These are phyloP conservation scores for Hymenoscyphus repandus DNA, from an alignment of 2,329 filamentous ascomycete species.

Conservation along the genomic window DNA sequence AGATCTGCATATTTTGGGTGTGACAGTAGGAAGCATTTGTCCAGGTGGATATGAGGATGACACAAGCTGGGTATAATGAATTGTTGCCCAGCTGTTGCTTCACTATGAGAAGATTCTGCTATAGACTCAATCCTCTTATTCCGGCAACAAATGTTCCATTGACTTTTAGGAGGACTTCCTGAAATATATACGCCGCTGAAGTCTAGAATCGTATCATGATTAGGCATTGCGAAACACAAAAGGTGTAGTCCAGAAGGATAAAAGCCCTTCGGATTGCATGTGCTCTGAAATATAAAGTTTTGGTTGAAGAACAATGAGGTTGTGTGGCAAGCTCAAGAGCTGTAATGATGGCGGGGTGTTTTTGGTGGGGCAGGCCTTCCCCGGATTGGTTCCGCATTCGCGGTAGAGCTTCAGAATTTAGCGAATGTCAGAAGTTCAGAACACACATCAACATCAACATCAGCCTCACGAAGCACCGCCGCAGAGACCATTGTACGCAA, in stretches of 20 bases:
- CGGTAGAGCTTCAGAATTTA: neutral
- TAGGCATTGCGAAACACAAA: too few species aligned
- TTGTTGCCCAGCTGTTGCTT: constrained; percentile 4
- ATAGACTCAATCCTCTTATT: constrained; percentile 28
- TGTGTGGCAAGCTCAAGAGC: neutral
- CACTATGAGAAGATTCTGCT: constrained; percentile 15
- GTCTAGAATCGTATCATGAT: neutral
- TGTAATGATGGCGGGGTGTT: neutral
- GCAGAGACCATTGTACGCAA: constrained; percentile 10
- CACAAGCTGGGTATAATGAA: constrained; percentile 54
- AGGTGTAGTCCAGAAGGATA: too few species aligned
- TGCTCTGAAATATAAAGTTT: too few species aligned
- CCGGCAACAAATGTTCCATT: constrained; percentile 32
- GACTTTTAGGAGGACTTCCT: constrained; percentile 23
- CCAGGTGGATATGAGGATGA: constrained; percentile 69
- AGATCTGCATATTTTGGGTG: constrained; percentile 56
- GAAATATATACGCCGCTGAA: constrained; percentile 30
- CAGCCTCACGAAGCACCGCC: neutral
- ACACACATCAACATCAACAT: constrained; percentile 8
- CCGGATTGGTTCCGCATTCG: neutral
- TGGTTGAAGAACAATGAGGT: neutral
- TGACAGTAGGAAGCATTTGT: constrained; percentile 58
- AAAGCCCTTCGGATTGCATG: too few species aligned
- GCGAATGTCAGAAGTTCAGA: neutral
- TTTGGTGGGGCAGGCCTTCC: neutral